Evolutionary conservation across 169 alveolate genomes (phyloP).

Genomic region (Plasmodium sp.): DNA sequence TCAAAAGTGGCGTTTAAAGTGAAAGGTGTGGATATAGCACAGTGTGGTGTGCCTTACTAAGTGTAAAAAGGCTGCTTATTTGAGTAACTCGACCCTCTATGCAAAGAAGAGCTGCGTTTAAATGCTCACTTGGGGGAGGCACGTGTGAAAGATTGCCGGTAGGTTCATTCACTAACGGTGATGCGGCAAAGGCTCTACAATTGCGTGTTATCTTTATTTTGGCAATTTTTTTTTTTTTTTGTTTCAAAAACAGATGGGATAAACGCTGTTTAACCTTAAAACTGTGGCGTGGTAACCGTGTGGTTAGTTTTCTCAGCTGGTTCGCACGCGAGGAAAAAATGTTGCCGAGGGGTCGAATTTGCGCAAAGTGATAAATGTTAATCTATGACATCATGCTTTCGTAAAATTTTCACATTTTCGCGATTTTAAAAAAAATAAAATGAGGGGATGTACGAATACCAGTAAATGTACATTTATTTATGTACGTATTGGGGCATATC

Average conservation of each 20-base stretch:
- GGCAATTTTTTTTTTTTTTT: background rate
- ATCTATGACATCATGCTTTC: background rate
- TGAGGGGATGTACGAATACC: background rate
- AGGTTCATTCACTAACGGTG: background rate
- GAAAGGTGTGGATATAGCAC: background rate
- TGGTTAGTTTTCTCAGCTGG: background rate
- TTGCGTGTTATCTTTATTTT: conserved; percentile 5
- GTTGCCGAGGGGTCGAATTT: background rate
- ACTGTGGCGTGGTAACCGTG: background rate
- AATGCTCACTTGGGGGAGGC: background rate
- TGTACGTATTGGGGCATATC: background rate
- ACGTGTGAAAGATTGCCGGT: background rate
- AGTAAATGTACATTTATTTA: background rate
- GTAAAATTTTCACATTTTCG: background rate
- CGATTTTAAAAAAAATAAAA: background rate
- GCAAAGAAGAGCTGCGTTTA: background rate
- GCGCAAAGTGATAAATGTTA: background rate
- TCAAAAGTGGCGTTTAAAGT: conserved; percentile 6
- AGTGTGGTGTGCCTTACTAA: background rate
- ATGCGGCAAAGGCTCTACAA: conserved; percentile 33
- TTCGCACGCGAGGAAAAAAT: background rate
- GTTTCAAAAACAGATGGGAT: background rate
- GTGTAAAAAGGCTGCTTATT: background rate
- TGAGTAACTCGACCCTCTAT: background rate
- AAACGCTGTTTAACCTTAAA: background rate